Conservation (phyloP, 2,329 filamentous ascomycete species). For the Chalaropsis thielavioides region DNA sequence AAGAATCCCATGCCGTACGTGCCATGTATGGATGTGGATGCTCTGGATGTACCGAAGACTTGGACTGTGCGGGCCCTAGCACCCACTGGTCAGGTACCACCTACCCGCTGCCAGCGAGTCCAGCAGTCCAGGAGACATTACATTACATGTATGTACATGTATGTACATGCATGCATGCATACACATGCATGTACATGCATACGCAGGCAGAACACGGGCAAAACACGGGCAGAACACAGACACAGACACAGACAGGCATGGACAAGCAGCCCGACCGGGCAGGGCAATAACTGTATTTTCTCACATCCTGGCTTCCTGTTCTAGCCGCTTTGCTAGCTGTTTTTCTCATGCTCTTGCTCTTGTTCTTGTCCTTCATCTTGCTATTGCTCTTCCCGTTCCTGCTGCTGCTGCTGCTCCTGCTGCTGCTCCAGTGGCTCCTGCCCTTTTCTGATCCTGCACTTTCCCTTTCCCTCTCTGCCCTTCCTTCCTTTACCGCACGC, state of each 20-base stretch:
- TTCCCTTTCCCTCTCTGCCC: background rate
- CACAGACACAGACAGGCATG: background rate
- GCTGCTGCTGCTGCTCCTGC: too few species aligned
- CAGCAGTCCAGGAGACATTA: background rate
- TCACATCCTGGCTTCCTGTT: background rate
- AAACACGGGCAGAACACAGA: background rate
- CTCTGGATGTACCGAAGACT: constrained; percentile 3
- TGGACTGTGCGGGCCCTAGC: constrained; percentile 6
- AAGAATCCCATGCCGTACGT: background rate
- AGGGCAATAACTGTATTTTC: background rate
- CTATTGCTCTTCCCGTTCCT: too few species aligned
- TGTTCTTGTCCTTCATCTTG: background rate
- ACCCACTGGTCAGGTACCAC: background rate
- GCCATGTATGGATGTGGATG: background rate
- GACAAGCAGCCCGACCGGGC: background rate
- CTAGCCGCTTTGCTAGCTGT: background rate
- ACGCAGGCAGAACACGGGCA: too few species aligned
- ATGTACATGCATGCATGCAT: background rate
- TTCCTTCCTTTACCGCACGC: background rate
- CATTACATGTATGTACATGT: background rate
- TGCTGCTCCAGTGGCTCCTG: background rate
- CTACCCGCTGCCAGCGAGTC: background rate
- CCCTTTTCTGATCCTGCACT: background rate
- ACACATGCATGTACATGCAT: too few species aligned
- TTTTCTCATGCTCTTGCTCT: background rate